Base-by-base conservation (phyloP, 495 filamentous ascomycete genomes). In the Aspergillus indologenus region DNA sequence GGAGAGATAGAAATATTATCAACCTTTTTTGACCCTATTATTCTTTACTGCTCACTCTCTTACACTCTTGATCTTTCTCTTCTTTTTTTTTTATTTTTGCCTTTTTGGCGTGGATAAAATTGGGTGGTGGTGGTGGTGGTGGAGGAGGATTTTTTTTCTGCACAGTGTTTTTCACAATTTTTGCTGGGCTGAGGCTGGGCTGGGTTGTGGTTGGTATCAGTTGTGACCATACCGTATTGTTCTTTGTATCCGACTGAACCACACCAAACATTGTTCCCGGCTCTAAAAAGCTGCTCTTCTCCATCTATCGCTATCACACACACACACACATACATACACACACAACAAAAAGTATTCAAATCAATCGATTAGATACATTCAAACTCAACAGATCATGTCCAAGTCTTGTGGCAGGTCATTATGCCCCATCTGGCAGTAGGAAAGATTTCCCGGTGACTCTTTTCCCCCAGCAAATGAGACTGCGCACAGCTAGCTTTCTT, bases 11-110 rank as follows among this genome's bases (percentile, higher is more conserved):
- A 47, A 59, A 59, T 48, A 61, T 49, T 48, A 18, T 51, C 21
- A 21, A 51, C 61, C 48, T 60, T 56, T 61, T 65, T 59, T 65
- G 56, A 57, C 50, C 57, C 58, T 62, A 54, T 53, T 11, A 11
- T 40, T 14, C 5, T 40, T 40, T 15, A 40, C 34, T 40, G 5
- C 12, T 40, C 34, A 40, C 34, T 40, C 26, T 29, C 26, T 29
- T 29, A 29, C 26, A 4, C 26, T 29, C 26, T 29, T 29, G 4
- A 29, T 54, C 49, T 62, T 31, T 57, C 55, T 60, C 56, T 22
- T 59, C 49, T 31, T 57, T 58, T 60, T 59, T 22, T 59, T 54
- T 58, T 63, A 59, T 56, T 58, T 58, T 57, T 58, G 47, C 34
- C 34, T 40, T 55, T 58, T 50, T 51, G 52, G 43, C 52, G 52